A percentile compares a stretch with the other conserved stretches of the same genome.
These are phyloP conservation scores for Cucurbita ficifolia DNA, from an alignment of 306 rosid genomes.

Conservation along the genomic window DNA sequence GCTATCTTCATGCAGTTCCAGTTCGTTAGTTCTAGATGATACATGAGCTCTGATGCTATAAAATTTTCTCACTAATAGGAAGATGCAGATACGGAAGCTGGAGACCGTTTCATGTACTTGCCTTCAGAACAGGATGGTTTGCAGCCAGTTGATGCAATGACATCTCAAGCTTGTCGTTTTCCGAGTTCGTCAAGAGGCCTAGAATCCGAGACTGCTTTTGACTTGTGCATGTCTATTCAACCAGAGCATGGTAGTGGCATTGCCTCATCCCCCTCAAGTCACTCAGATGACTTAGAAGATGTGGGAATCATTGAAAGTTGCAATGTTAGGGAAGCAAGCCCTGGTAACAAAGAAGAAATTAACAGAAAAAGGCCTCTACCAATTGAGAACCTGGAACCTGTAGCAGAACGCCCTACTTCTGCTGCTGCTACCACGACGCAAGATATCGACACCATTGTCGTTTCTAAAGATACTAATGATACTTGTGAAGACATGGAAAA, in stretches of 20 bases:
- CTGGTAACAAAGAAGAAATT: constrained; percentile 22
- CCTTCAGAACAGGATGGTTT: constrained; percentile 30
- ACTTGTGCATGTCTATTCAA: constrained; percentile 24
- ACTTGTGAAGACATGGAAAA: constrained; percentile 13
- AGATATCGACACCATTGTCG: constrained; percentile 6
- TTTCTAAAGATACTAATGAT: constrained; percentile 12
- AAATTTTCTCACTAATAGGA: constrained; percentile 26
- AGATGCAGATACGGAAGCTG: constrained; percentile 35
- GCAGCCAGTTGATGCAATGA: constrained; percentile 36
- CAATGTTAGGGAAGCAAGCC: constrained; percentile 19
- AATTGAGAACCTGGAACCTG: constrained; percentile 11
- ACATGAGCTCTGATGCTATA: not conserved
- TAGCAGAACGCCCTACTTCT: constrained; percentile 14
- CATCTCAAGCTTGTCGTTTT: constrained; percentile 38
- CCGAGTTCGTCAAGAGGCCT: constrained; percentile 26
- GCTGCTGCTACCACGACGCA: constrained; percentile 6
- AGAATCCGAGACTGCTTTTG: constrained; percentile 21
- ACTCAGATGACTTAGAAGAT: constrained; percentile 33
- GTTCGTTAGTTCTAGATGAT: not conserved
- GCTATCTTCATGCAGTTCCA: not conserved
- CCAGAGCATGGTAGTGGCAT: constrained; percentile 11
- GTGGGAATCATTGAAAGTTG: constrained; percentile 26
- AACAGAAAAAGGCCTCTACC: constrained; percentile 12
- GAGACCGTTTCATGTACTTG: constrained; percentile 43
- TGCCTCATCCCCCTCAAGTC: constrained; percentile 19